These are phyloP conservation scores for Jaapia argillacea DNA, from an alignment of 768 basidiomycete genomes.

Conservation along the genomic window DNA sequence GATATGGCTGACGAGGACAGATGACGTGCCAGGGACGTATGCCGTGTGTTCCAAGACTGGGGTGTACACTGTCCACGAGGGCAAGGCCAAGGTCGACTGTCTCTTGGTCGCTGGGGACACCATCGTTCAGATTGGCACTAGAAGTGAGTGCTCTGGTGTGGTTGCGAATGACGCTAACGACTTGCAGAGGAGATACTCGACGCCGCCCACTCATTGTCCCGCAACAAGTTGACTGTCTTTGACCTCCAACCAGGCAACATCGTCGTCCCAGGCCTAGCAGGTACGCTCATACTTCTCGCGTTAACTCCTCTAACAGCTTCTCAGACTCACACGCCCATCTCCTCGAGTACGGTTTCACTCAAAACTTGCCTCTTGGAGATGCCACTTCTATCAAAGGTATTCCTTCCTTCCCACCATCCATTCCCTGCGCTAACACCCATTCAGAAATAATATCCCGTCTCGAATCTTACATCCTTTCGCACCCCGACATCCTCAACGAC, in stretches of 20 bases:
- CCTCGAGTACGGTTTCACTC: constrained; percentile 62
- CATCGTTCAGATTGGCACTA: constrained; percentile 38
- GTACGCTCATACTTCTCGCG: constrained; percentile 23
- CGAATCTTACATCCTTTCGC: constrained; percentile 43
- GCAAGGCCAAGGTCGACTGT: constrained; percentile 45
- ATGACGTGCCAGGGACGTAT: too few relatives aligned
- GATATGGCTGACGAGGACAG: too few relatives aligned
- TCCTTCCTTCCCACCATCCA: not conserved
- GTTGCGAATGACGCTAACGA: not conserved
- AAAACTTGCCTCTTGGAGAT: constrained; percentile 52
- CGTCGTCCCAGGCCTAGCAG: constrained; percentile 66
- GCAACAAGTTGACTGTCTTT: constrained; percentile 10
- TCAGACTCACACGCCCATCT: constrained; percentile 78
- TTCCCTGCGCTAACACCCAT: not conserved
- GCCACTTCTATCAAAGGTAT: constrained; percentile 51
- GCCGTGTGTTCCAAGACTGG: too few relatives aligned
- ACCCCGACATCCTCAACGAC: constrained; percentile 46
- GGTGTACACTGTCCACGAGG: constrained; percentile 66
- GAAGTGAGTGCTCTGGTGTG: constrained; percentile 25
- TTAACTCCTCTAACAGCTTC: not conserved
- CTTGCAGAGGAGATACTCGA: not conserved
- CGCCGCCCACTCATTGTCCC: not conserved
- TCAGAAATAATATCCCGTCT: constrained; percentile 57
- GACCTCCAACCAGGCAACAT: constrained; percentile 25
- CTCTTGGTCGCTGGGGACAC: constrained; percentile 39